phyloP scores from a whole-genome alignment of 2,329 filamentous ascomycete species.

The Hymenoscyphus repandus region DNA sequence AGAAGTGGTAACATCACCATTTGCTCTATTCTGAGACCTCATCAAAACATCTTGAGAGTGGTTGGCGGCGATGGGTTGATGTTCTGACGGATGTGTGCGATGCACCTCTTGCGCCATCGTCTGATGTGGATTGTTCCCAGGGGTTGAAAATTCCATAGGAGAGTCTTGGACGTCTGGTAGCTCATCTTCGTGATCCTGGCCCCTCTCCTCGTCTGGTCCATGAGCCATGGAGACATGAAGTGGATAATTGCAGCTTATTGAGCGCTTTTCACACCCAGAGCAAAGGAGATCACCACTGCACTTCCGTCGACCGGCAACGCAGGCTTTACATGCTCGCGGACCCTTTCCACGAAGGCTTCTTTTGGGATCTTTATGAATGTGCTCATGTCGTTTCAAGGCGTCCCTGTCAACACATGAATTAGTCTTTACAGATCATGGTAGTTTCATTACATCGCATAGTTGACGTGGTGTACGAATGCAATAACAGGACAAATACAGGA shows the following conservation, averaged over 20 bases:
- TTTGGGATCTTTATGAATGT: conserved; percentile 20
- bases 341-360: conserved; percentile 18
- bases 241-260: conserved; percentile 19
- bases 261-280: conserved; percentile 16
- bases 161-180: too few relatives aligned
- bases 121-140: too few relatives aligned
- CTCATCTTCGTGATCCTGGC: background rate
- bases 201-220: background rate
- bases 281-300: conserved; percentile 20
- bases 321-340: conserved; percentile 20
- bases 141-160: too few relatives aligned
- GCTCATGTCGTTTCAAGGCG: conserved; percentile 24
- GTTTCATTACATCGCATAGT: background rate
- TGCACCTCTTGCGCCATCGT: too few relatives aligned
- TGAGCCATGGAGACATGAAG: background rate
- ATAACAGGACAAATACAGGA: background rate
- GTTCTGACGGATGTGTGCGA: too few relatives aligned
- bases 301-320: conserved; percentile 19
- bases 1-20: background rate
- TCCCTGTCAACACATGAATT: conserved; percentile 11
- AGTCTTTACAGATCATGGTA: background rate
- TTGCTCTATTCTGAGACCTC: background rate
- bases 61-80: too few relatives aligned
- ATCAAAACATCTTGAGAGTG: background rate
- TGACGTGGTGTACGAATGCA: background rate